Evolutionary conservation across 2,329 filamentous ascomycete species (phyloP).

Genomic region (Sporothrix protearum): DNA sequence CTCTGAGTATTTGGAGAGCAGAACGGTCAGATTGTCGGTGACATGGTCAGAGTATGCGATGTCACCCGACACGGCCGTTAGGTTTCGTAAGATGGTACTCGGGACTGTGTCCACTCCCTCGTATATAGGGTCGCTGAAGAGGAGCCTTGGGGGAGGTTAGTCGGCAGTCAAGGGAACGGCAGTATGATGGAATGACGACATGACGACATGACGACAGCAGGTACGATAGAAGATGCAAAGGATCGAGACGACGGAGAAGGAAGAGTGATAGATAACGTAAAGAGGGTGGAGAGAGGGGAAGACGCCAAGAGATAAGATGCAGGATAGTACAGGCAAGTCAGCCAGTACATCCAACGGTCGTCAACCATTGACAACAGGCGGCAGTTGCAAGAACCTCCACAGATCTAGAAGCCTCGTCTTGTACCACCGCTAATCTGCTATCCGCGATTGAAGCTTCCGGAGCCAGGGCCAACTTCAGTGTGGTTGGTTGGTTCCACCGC

Average conservation of each 20-base stretch:
- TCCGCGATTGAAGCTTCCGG: slow-evolving; percentile 3
- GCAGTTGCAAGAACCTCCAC: not conserved
- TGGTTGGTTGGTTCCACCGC: slow-evolving; percentile 22
- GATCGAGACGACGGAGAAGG: not conserved
- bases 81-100: slow-evolving; percentile 54
- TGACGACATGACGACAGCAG: not conserved
- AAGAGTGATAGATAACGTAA: not conserved
- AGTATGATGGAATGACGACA: not conserved
- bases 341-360: not conserved
- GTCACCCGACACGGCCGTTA: slow-evolving; percentile 50
- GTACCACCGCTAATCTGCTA: slow-evolving; percentile 12
- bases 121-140: slow-evolving; percentile 59
- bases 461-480: slow-evolving; percentile 1
- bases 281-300: not conserved
- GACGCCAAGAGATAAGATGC: not conserved
- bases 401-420: slow-evolving; percentile 8
- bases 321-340: not conserved
- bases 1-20: slow-evolving; percentile 65
- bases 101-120: slow-evolving; percentile 48
- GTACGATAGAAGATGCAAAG: not conserved
- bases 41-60: slow-evolving; percentile 53
- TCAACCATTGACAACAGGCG: not conserved
- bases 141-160: slow-evolving; percentile 43
- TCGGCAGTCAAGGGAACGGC: not conserved
- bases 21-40: slow-evolving; percentile 64